These are phyloP conservation scores for Sodiomyces alkalinus DNA, from an alignment of 2,329 filamentous ascomycete species.

Conservation along the genomic window DNA sequence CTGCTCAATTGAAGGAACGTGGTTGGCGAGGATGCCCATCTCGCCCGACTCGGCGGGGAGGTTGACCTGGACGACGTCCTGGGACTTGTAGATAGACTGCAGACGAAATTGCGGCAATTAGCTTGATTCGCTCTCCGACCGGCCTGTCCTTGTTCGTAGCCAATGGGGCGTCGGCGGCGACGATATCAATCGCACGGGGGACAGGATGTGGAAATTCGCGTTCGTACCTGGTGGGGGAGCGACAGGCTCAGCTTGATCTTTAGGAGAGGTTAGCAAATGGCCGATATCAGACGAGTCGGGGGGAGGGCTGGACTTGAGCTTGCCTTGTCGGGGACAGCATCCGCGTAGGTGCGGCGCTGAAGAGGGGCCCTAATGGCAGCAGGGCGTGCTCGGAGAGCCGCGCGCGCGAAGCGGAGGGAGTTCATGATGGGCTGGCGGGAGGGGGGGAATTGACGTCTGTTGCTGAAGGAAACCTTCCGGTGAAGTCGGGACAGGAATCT, in stretches of 20 bases:
- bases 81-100: conserved; percentile 55
- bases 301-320: conserved; percentile 12
- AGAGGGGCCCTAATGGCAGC: conserved; percentile 59
- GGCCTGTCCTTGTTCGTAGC: too few relatives aligned
- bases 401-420: conserved; percentile 82
- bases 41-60: conserved; percentile 94
- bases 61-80: conserved; percentile 86
- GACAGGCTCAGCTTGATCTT: conserved; percentile 95
- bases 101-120: conserved; percentile 37
- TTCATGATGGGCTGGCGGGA: conserved; percentile 68
- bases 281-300: conserved; percentile 12
- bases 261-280: conserved; percentile 13
- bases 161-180: conserved; percentile 11
- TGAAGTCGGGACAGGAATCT: conserved; percentile 32
- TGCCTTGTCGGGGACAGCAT: conserved; percentile 72
- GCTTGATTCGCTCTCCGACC: conserved; percentile 17
- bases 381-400: conserved; percentile 72
- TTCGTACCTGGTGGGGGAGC: conserved; percentile 92
- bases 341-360: conserved; percentile 83
- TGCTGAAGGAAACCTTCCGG: conserved; percentile 25
- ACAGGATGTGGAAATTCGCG: too few relatives aligned
- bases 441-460: conserved; percentile 34
- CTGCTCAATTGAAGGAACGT: conserved; percentile 98
- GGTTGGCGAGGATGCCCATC: conserved; percentile 98
- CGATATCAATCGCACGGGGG: conserved; percentile 3